These are phyloP conservation scores for Eleusine indica DNA, from an alignment of 176 grass and related monocot species.

Conservation along the genomic window DNA sequence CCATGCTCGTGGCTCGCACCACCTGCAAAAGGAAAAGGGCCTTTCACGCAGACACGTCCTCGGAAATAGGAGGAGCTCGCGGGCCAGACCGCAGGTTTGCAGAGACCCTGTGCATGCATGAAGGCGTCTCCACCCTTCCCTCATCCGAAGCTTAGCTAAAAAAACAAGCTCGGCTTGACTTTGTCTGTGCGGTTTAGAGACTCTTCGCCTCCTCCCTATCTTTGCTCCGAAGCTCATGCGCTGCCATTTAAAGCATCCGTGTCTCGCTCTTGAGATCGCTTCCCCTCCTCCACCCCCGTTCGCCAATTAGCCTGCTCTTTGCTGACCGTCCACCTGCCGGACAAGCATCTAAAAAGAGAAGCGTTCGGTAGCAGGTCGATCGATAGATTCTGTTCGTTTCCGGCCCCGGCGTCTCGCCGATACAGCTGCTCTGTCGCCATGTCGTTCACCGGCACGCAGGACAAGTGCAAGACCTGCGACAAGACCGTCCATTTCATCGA, in stretches of 20 bases:
- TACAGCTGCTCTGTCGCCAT: conserved; percentile 31
- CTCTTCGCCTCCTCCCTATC: conserved; percentile 47
- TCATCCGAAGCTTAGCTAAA: conserved; percentile 23
- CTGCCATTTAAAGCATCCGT: conserved; percentile 34
- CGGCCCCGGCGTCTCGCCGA: neutral
- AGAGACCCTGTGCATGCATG: neutral
- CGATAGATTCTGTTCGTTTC: neutral
- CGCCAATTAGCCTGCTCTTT: neutral
- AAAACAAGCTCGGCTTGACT: conserved; percentile 27
- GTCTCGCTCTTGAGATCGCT: conserved; percentile 27
- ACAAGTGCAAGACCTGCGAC: conserved; percentile 78
- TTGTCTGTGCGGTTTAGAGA: conserved; percentile 46
- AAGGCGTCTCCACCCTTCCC: too few species aligned
- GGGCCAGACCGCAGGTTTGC: neutral
- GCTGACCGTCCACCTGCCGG: neutral
- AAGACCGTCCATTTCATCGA: conserved; percentile 83
- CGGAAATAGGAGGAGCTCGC: conserved; percentile 17
- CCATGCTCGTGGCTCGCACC: conserved; percentile 33
- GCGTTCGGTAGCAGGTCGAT: neutral
- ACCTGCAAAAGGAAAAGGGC: neutral
- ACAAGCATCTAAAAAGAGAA: neutral
- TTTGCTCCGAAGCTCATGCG: conserved; percentile 55
- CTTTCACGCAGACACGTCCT: conserved; percentile 15
- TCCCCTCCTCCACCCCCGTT: neutral
- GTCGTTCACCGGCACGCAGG: conserved; percentile 80